Evolutionary conservation across 768 basidiomycete species (phyloP), one percentile per base, ranked within the genome.

Genomic region (Phylloporus rhodoxanthus): DNA sequence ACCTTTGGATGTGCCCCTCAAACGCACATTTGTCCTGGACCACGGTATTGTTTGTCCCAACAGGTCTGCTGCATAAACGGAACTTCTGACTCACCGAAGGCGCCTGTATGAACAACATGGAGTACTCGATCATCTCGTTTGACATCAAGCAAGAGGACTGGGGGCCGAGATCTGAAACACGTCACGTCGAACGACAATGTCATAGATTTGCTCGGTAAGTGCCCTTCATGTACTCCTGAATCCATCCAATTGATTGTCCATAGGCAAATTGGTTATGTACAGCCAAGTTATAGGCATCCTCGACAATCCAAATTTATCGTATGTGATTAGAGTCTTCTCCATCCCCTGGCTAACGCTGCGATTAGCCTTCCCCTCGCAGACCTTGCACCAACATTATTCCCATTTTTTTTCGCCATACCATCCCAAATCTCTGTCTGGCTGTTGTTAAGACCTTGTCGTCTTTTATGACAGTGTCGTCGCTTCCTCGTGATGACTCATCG

Each of bases 381-480:
- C 3, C 79, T 96, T 48, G 87, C 94, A 6, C 87, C 88, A 2
- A 89, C 87, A 1, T 72, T 95, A 5, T 98, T 91, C 70, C 91
- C 95, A 4, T 97, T n/a, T n/a, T 95, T 76, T 94, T 97, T 71
- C 89, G 96, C 15, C 96, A 99, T 67, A 94, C 95, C 0, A 98
- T 99, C 59, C 70, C 87, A 1, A 86, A 85, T 52, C 96, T 99
- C 47, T 90, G 96, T 8, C 76, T 94, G 13, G 86, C 96, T 2
- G 94, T 98, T 2, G 87, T 94, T 39, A 85, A 89, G 52, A 93
- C 93, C 0, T 72, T 98, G 9, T 77, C 83, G 48, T 85, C 87
- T 8, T 94, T 98, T 69, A 87, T 96, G 78, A 72, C 75, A 20
- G 86, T 91, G 8, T 67, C 81, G 6, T 78, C 82, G 0, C 77